These are phyloP conservation scores for Trichoderma gracile DNA, from an alignment of 2,329 filamentous ascomycete species.

Conservation along the genomic window DNA sequence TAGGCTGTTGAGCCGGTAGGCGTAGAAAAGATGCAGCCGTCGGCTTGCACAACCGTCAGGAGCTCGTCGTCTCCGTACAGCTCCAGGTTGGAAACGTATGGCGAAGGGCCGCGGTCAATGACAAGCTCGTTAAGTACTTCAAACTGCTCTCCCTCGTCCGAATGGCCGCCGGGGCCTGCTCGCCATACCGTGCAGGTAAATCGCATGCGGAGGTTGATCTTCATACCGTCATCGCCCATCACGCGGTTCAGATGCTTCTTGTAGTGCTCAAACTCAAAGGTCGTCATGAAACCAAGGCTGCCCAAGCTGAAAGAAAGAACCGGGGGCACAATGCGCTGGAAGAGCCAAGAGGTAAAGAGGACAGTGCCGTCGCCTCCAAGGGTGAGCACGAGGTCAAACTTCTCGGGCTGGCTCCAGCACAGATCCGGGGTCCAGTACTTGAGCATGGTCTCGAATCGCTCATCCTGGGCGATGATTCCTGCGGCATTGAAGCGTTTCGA, in stretches of 20 bases:
- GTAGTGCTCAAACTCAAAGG: conserved; percentile 84
- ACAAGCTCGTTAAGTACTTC: conserved; percentile 98
- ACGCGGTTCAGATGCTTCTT: conserved; percentile 82
- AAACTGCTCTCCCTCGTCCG: conserved; percentile 90
- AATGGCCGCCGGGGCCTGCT: conserved; percentile 48
- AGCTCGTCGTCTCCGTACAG: conserved; percentile 94
- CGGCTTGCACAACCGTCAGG: conserved; percentile 91
- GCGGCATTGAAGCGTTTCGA: conserved; percentile 84
- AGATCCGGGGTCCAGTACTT: conserved; percentile 96
- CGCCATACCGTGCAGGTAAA: conserved; percentile 98
- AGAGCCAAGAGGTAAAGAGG: conserved; percentile 87
- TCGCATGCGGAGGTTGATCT: conserved; percentile 95
- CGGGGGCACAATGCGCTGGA: conserved; percentile 83
- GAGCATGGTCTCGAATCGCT: conserved; percentile 78
- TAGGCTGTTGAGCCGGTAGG: conserved; percentile 95
- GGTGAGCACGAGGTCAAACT: conserved; percentile 90
- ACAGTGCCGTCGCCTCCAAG: conserved; percentile 86
- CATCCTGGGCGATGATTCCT: conserved; percentile 70
- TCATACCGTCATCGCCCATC: conserved; percentile 95
- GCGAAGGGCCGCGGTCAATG: conserved; percentile 93
- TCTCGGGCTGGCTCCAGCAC: conserved; percentile 90
- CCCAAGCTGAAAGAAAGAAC: conserved; percentile 83
- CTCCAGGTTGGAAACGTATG: conserved; percentile 95
- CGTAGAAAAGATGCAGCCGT: conserved; percentile 96
- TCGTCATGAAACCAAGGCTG: conserved; percentile 84